Base-by-base conservation (phyloP, 805 yeast genomes). In the Wickerhamiella brachini region DNA sequence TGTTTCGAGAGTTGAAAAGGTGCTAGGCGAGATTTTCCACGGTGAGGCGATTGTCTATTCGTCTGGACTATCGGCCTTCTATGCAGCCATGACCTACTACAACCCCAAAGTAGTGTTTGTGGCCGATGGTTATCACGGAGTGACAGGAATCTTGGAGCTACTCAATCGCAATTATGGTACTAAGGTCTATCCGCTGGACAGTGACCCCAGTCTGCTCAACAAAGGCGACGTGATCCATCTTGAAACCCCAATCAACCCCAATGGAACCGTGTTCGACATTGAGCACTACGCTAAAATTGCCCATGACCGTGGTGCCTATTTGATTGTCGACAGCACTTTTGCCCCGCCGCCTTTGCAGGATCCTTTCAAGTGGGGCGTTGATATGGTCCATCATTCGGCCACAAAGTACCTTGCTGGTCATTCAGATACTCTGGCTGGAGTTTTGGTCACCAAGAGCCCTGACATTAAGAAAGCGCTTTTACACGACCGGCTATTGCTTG, bases 331-430 rank as follows among this genome's bases (percentile, higher is more conserved):
- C 66, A 75, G 95, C 5, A 90, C 97, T 0, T 85, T 90, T 67
- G 97, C 95, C 9, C 95, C 97, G 20, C 95, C 95, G 13, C 95
- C 95, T 17, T 68, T 88, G 52, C 83, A 79, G 59, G 77, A 86
- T 54, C 90, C 95, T 5, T 86, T 87, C 68, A 73, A 73, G 41
- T 82, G 77, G 59, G 95, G 90, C 47, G 95, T 83, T 29, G 97
- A 90, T 65, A 68, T 87, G 57, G 80, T 90, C n/a, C 71, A 90
- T 77, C 96, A 89, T 65, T 86, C 96, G 1, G 95, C 88, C 1
- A 89, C 96, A 0, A 89, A 89, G 64, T 90, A 83, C 68, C 83
- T 87, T 61, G 96, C 95, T 41, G 97, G 97, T n/a, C 96, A 89
- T 67, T 85, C 95, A 6, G 97, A 89, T 65, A 69, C 88, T 44